Base-by-base conservation (phyloP, 441 rosid species). In the Adansonia rubrostipa region DNA sequence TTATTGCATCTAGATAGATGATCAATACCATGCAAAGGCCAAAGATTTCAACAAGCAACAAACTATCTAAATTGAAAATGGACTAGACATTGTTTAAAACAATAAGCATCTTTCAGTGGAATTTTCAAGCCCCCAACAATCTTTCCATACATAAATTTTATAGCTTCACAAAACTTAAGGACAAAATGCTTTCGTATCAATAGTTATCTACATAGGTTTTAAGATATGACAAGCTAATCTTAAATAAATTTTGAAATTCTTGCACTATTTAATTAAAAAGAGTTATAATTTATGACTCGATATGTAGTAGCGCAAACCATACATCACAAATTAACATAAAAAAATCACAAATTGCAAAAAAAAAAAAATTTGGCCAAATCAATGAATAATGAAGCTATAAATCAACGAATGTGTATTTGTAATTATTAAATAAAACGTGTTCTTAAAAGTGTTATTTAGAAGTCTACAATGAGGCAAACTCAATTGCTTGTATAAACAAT, bases 311-410 rank as follows among this genome's bases (percentile, higher is more conserved):
- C 10, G 19, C 20, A 63, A 3, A 63, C 68, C 4, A 63, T 33
- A 63, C 14, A 63, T 63, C 68, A 63, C 47, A 63, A 14, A 42
- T n/a, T 66, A 71, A 71, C 33, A 36, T 13, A 17, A 28, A 73
- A 11, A 36, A 10, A 56, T 17, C 33, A 56, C 40, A 48, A 13
- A 15, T 40, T 57, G 33, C 40, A 17, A 40, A 57, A 40, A 4
- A 57, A 36, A 57, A 56, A 57, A 56, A 57, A n/a, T 44, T 42
- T 11, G 40, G n/a, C 6, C 19, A 56, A 73, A 67, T 6, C 45
- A 14, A 42, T 22, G 33, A 47, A 22, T 20, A 45, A 19, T 50
- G 9, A 22, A 13, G 20, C 53, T 51, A 48, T 9, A 67, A 44
- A 44, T 17, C 71, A 44, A 5, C 57, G 33, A 40, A 40, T 33